Conservation (phyloP, 768 basidiomycete genomes). For the Hygrocybe coccinea region DNA sequence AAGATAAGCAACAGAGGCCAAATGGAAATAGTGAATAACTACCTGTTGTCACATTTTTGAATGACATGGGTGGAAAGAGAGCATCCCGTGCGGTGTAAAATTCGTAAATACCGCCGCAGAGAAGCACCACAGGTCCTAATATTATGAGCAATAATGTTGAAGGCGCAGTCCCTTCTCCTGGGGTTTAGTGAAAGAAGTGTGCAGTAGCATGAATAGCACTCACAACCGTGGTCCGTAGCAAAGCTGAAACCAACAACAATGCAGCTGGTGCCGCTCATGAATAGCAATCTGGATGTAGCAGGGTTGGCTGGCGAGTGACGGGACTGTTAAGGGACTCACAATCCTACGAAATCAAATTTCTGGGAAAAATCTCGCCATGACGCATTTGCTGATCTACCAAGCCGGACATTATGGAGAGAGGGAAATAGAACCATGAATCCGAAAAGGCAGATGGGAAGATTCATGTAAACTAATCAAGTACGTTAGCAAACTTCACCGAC, state of each 20-base stretch:
- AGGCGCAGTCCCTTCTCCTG: constrained; percentile 53
- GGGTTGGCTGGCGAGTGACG: constrained; percentile 9
- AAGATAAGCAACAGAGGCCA: constrained; percentile 15
- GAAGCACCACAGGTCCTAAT: constrained; percentile 49
- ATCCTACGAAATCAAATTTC: constrained; percentile 71
- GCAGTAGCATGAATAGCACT: constrained; percentile 24
- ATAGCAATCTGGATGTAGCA: constrained; percentile 48
- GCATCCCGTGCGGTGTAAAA: constrained; percentile 60
- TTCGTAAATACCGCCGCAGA: constrained; percentile 65
- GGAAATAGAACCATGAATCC: constrained; percentile 52
- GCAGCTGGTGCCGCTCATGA: constrained; percentile 69
- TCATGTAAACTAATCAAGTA: constrained; percentile 62
- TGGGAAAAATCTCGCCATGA: constrained; percentile 53
- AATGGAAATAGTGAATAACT: constrained; percentile 20
- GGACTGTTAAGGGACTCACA: constrained; percentile 46
- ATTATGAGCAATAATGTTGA: constrained; percentile 58
- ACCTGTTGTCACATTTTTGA: constrained; percentile 60
- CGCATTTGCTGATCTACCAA: constrained; percentile 41
- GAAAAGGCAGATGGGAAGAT: constrained; percentile 66
- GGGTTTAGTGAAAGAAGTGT: constrained; percentile 10
- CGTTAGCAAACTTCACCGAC: constrained; percentile 6
- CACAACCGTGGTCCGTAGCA: constrained; percentile 64
- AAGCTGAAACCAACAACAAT: constrained; percentile 80
- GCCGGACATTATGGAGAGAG: constrained; percentile 55
- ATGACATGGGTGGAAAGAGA: constrained; percentile 62